These are phyloP conservation scores for Xerocomus cyaneibrunnescens DNA, from an alignment of 1,284 basidiomycete genomes.

Conservation along the genomic window DNA sequence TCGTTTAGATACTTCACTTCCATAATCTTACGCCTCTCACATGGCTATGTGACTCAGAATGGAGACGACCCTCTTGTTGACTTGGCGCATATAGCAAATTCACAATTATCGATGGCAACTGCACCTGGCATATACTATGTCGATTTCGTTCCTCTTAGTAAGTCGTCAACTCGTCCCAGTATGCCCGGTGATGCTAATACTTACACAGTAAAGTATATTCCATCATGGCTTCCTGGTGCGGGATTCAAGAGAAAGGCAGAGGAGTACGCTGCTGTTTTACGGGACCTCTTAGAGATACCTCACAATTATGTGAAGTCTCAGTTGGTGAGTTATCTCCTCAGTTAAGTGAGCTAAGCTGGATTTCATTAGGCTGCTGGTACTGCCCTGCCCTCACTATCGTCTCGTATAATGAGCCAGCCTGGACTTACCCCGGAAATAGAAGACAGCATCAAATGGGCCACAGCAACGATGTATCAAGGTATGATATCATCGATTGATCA, in stretches of 20 bases:
- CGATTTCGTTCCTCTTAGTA: slow-evolving; percentile 19
- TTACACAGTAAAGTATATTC: slow-evolving; percentile 51
- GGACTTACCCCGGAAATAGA: slow-evolving; percentile 44
- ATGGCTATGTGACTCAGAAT: slow-evolving; percentile 17
- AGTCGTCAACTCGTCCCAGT: background rate
- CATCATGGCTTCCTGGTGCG: slow-evolving; percentile 61
- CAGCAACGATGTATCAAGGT: slow-evolving; percentile 58
- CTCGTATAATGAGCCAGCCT: slow-evolving; percentile 45
- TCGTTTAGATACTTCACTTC: slow-evolving; percentile 16
- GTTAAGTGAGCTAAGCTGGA: background rate
- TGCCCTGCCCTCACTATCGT: slow-evolving; percentile 47
- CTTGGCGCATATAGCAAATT: slow-evolving; percentile 17
- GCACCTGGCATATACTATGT: slow-evolving; percentile 16
- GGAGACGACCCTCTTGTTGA: slow-evolving; percentile 24
- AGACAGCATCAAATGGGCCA: slow-evolving; percentile 54
- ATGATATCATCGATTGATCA: background rate
- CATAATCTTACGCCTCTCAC: slow-evolving; percentile 21
- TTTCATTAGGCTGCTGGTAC: slow-evolving; percentile 41
- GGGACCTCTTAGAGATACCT: slow-evolving; percentile 50
- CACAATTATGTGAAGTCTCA: slow-evolving; percentile 55
- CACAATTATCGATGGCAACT: slow-evolving; percentile 16
- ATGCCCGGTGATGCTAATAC: background rate
- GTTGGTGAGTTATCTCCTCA: slow-evolving; percentile 32
- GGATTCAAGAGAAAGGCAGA: slow-evolving; percentile 53
- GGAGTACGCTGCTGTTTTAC: slow-evolving; percentile 44